Conservation (phyloP, 345 rosid genomes). For the Laguncularia racemosa region DNA sequence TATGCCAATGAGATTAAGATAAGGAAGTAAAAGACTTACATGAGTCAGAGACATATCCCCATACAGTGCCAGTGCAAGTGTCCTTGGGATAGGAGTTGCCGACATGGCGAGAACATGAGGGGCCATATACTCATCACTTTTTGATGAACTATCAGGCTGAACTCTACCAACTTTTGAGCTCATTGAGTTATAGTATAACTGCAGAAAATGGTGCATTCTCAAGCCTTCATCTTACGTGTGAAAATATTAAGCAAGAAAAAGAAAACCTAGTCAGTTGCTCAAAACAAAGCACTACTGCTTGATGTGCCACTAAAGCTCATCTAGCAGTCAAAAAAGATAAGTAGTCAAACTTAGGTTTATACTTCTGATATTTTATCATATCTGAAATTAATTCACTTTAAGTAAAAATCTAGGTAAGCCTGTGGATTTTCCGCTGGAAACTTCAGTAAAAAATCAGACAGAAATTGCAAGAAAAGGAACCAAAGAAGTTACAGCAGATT, state of each 20-base stretch:
- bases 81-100: constrained; percentile 94
- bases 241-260: constrained; percentile 7
- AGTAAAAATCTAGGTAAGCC: too few relatives aligned
- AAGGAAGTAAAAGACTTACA: constrained; percentile 30
- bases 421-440: too few relatives aligned
- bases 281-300: neutral
- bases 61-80: constrained; percentile 89
- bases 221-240: neutral
- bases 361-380: too few relatives aligned
- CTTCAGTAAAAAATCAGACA: too few relatives aligned
- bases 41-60: constrained; percentile 90
- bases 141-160: constrained; percentile 30
- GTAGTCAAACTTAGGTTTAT: too few relatives aligned
- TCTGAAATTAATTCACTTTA: too few relatives aligned
- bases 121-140: constrained; percentile 62
- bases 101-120: constrained; percentile 97
- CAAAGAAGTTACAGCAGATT: too few relatives aligned
- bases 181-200: constrained; percentile 50
- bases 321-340: too few relatives aligned
- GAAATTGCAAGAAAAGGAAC: too few relatives aligned
- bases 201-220: constrained; percentile 20
- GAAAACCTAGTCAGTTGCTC: neutral
- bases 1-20: neutral
- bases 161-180: constrained; percentile 33
- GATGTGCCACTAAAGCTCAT: neutral